These are phyloP conservation scores for Candida sanyiensis DNA, from an alignment of 805 yeast genomes.

Conservation along the genomic window DNA sequence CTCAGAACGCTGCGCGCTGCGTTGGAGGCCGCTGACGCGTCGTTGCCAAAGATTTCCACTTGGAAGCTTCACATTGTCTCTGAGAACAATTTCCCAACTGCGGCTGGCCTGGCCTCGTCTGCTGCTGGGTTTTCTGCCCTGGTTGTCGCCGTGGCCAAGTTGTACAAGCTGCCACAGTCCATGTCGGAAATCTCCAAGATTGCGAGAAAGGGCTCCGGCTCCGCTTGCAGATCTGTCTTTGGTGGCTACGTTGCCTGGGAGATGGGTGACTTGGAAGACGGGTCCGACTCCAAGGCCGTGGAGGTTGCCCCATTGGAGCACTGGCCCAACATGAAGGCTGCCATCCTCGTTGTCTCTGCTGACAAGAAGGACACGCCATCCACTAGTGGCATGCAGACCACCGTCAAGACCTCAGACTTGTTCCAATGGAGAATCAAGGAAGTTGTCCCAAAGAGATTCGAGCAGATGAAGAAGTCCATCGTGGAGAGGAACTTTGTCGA, in stretches of 20 bases:
- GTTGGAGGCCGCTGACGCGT: constrained; percentile 48
- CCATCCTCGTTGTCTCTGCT: constrained; percentile 87
- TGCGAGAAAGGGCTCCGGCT: constrained; percentile 98
- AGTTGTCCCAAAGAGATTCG: constrained; percentile 85
- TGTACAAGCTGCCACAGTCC: constrained; percentile 81
- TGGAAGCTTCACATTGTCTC: constrained; percentile 77
- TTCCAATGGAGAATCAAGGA: constrained; percentile 71
- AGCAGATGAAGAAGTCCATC: constrained; percentile 76
- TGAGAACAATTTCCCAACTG: constrained; percentile 97
- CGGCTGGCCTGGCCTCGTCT: constrained; percentile 96
- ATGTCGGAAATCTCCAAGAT: constrained; percentile 82
- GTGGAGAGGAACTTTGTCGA: constrained; percentile 62
- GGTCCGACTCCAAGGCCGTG: constrained; percentile 92
- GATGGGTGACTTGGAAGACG: constrained; percentile 74
- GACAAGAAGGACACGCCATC: constrained; percentile 92
- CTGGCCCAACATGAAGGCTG: constrained; percentile 94
- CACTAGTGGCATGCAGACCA: constrained; percentile 93
- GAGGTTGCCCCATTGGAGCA: constrained; percentile 78
- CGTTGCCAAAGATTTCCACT: constrained; percentile 55
- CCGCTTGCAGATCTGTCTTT: constrained; percentile 94
- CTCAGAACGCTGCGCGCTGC: constrained; percentile 60
- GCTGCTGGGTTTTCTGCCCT: constrained; percentile 99
- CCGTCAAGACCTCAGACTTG: constrained; percentile 84
- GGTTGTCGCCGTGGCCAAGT: constrained; percentile 79
- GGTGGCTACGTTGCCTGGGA: constrained; percentile 99